A percentile compares a stretch with the other conserved stretches of the same genome.
These are phyloP conservation scores for Kuraishia piskuri DNA, from an alignment of 805 yeast genomes.

Conservation along the genomic window DNA sequence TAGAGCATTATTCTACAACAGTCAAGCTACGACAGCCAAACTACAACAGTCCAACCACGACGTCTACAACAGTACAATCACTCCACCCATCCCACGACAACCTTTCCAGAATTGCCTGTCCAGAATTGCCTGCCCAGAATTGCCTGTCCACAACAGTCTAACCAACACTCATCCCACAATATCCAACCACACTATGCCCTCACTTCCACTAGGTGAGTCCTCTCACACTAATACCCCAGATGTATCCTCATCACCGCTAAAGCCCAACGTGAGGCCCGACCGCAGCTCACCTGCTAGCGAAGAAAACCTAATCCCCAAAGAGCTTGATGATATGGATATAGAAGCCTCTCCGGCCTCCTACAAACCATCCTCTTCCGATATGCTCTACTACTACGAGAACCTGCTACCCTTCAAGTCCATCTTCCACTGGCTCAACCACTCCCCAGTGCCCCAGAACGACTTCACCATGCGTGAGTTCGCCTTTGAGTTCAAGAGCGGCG, in stretches of 20 bases:
- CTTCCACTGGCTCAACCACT: constrained; percentile 87
- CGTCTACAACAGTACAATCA: too few species aligned
- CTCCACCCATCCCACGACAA: too few species aligned
- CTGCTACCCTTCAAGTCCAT: constrained; percentile 69
- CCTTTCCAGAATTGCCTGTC: too few species aligned
- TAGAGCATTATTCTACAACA: too few species aligned
- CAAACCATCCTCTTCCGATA: constrained; percentile 46
- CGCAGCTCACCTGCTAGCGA: neutral
- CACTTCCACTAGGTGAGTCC: neutral
- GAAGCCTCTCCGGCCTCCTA: constrained; percentile 12
- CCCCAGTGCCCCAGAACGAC: constrained; percentile 64
- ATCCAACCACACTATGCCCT: too few species aligned
- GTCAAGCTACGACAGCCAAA: too few species aligned
- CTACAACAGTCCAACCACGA: too few species aligned
- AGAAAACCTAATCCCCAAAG: neutral
- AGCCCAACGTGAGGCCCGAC: neutral
- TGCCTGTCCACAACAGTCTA: too few species aligned
- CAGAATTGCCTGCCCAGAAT: too few species aligned
- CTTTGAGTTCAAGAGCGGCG: constrained; percentile 79
- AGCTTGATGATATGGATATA: constrained; percentile 8
- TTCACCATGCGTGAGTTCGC: constrained; percentile 92
- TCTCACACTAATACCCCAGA: neutral
- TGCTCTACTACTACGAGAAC: constrained; percentile 62
- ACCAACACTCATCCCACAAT: too few species aligned
- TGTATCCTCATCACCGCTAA: neutral